Evolutionary conservation across 2,329 filamentous ascomycete species (phyloP).

Genomic region (Colletotrichum somersetense): DNA sequence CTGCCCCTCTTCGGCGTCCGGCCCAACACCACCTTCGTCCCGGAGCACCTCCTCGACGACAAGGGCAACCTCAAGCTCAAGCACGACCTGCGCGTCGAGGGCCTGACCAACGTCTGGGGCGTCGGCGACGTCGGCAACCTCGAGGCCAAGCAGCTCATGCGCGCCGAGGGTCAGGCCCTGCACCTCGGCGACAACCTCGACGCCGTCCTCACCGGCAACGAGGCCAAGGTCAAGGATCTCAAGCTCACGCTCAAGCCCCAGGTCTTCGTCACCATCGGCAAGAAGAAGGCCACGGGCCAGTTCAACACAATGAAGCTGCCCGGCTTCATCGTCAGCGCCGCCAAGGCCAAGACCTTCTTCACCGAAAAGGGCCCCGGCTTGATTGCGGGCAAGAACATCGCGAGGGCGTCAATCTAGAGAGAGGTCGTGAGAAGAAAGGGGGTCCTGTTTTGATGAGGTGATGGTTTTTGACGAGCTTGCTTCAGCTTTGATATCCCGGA

Average conservation of each 20-base stretch:
- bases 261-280: conserved; percentile 40
- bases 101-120: conserved; percentile 46
- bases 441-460: neutral
- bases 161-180: conserved; percentile 50
- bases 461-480: neutral
- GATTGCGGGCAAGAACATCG: conserved; percentile 40
- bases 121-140: conserved; percentile 47
- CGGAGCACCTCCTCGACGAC: conserved; percentile 45
- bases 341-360: conserved; percentile 42
- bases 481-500: conserved; percentile 38
- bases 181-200: conserved; percentile 54
- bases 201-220: conserved; percentile 42
- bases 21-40: conserved; percentile 48
- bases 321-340: conserved; percentile 40
- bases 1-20: conserved; percentile 48
- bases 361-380: conserved; percentile 38
- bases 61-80: conserved; percentile 45
- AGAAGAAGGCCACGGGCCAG: conserved; percentile 40
- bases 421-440: neutral
- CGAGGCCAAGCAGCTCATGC: conserved; percentile 43
- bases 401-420: conserved; percentile 32
- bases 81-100: conserved; percentile 44
- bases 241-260: conserved; percentile 40
- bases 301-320: conserved; percentile 42
- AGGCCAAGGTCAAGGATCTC: conserved; percentile 36